Base-by-base conservation (phyloP, 139 green algal genomes). In the Coelastrella sp. region DNA sequence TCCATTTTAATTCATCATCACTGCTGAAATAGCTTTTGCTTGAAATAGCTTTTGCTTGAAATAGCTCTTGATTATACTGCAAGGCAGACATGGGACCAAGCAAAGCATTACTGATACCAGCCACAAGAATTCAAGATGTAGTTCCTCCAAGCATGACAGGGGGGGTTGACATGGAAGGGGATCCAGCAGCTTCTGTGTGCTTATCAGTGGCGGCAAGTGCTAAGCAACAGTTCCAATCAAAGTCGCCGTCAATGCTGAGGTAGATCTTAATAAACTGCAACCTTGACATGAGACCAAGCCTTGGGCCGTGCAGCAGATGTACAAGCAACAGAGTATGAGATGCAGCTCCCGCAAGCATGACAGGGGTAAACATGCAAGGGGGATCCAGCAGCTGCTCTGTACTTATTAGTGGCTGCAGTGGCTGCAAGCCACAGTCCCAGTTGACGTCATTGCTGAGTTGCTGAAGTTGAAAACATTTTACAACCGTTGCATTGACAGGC, bases 1-100 rank as follows among this genome's bases (percentile, higher is more conserved):
- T 98, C 97, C 97, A 99, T 90, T 95, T 96, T 90, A 98, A 98
- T 90, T 95, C 94, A 59, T 98, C 94, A 73, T 98, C 96, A 23
- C 91, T 91, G 4, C 79, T 4, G 23, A 95, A 95, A 85, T 95
- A 95, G 32, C 32, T 47, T 1, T 92, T 89, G 87, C 96, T 94
- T 4, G 23, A 95, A 95, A 85, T 95, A 95, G n/a, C n/a, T n/a
- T n/a, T n/a, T n/a, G n/a, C n/a, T n/a, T n/a, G n/a, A n/a, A n/a
- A n/a, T n/a, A n/a, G 6, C 73, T 90, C 57, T 92, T 90, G 87
- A 96, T 94, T 77, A 88, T n/a, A 94, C 80, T 95, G 90, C 6
- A 66, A n/a, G n/a, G 66, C 68, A 22, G 0, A 65, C 20, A 59
- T 7, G 7, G 61, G 7, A 68, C n/a, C n/a, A n/a, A n/a, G n/a